These are phyloP conservation scores for Mycena belliarum DNA, from an alignment of 768 basidiomycete genomes.

Conservation along the genomic window DNA sequence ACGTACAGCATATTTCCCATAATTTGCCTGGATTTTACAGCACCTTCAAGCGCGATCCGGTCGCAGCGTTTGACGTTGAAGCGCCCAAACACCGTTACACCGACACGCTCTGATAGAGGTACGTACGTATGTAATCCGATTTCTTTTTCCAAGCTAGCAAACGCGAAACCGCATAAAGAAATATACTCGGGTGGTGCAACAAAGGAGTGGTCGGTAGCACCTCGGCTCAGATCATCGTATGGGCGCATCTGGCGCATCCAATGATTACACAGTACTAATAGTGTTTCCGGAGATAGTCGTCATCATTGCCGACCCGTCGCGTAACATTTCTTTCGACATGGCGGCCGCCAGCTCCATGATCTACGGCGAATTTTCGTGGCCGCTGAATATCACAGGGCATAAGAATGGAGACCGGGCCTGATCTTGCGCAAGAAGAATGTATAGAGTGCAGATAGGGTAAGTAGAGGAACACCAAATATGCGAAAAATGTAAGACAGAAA, in stretches of 20 bases:
- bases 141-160: too few species aligned
- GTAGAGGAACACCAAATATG: constrained; percentile 7
- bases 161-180: neutral
- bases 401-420: neutral
- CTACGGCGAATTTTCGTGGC: too few species aligned
- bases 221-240: too few species aligned
- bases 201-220: neutral
- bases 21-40: too few species aligned
- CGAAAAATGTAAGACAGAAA: constrained; percentile 1
- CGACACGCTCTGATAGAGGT: too few species aligned
- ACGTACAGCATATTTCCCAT: neutral
- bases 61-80: neutral
- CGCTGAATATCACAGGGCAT: neutral
- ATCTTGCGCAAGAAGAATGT: too few species aligned
- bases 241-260: too few species aligned
- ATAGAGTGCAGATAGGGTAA: too few species aligned
- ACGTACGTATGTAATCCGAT: too few species aligned
- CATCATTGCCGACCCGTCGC: neutral
- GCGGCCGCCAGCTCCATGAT: too few species aligned
- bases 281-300: neutral
- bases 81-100: neutral
- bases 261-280: too few species aligned
- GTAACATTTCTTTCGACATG: neutral
- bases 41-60: neutral
- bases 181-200: neutral